Percentiles rank a stretch among this genome's conserved stretches.
These are phyloP conservation scores for Pseudogymnoascus sp. DNA, from an alignment of 2,329 filamentous ascomycete species.

Conservation along the genomic window DNA sequence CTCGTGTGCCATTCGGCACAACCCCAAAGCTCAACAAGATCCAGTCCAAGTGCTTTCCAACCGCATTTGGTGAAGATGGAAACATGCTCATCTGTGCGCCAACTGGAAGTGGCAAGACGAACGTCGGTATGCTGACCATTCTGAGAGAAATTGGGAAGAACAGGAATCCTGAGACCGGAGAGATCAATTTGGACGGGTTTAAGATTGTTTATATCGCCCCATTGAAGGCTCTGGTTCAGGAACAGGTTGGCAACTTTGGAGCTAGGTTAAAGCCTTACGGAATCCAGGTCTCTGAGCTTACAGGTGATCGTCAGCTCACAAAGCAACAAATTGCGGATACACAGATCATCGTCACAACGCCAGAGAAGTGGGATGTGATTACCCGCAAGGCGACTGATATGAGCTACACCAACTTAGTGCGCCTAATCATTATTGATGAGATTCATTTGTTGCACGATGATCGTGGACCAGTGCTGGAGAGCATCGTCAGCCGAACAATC, in stretches of 20 bases:
- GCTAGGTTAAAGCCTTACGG: constrained; percentile 85
- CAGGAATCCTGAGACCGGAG: constrained; percentile 78
- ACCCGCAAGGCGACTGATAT: constrained; percentile 95
- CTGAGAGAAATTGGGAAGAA: constrained; percentile 95
- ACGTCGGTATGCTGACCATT: constrained; percentile 96
- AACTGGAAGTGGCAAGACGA: constrained; percentile 96
- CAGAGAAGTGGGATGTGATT: constrained; percentile 99
- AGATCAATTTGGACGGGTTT: constrained; percentile 92
- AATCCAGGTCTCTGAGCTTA: constrained; percentile 89
- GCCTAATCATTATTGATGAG: constrained; percentile 93
- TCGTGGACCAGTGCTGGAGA: constrained; percentile 91
- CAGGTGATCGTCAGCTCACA: constrained; percentile 93
- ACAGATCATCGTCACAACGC: constrained; percentile 95
- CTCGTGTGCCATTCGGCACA: constrained; percentile 74
- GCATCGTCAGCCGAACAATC: constrained; percentile 91
- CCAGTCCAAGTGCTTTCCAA: constrained; percentile 86
- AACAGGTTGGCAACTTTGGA: constrained; percentile 97
- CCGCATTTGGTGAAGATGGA: constrained; percentile 86
- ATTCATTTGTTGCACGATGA: constrained; percentile 97
- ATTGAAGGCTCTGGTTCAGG: constrained; percentile 89
- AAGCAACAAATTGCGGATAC: constrained; percentile 98
- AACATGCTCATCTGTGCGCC: constrained; percentile 98
- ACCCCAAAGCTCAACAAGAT: constrained; percentile 89
- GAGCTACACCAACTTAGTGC: constrained; percentile 95
- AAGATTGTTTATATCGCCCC: constrained; percentile 98